Percentiles rank a stretch among this genome's conserved stretches.
Evolutionary conservation across 1,139 yeast genomes (phyloP).

Genomic region (Blastobotrys capitulatus): DNA sequence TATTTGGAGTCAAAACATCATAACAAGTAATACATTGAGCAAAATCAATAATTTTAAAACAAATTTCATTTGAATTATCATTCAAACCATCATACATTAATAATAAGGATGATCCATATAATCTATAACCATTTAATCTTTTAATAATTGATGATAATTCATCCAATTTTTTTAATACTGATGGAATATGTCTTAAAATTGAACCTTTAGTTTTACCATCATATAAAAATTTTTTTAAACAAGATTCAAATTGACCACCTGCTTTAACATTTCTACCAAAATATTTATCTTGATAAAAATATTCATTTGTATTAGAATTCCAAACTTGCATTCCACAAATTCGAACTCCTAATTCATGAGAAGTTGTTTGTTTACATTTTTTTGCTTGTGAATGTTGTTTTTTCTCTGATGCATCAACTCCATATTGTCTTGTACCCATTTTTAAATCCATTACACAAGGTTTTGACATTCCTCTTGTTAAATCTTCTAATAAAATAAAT

Average conservation of each 20-base stretch:
- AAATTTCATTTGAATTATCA: slow-evolving; percentile 25
- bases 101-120: slow-evolving; percentile 86
- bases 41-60: slow-evolving; percentile 83
- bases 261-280: slow-evolving; percentile 74
- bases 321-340: slow-evolving; percentile 94
- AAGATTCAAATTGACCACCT: slow-evolving; percentile 74
- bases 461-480: slow-evolving; percentile 70
- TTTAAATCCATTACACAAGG: slow-evolving; percentile 94
- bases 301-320: slow-evolving; percentile 45
- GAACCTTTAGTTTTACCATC: slow-evolving; percentile 59
- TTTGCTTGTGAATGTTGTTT: slow-evolving; percentile 76
- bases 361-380: slow-evolving; percentile 79
- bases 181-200: slow-evolving; percentile 63
- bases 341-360: slow-evolving; percentile 78
- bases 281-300: slow-evolving; percentile 77
- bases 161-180: slow-evolving; percentile 52
- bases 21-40: slow-evolving; percentile 88
- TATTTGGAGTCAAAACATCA: slow-evolving; percentile 38
- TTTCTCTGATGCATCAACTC: slow-evolving; percentile 74
- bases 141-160: slow-evolving; percentile 52
- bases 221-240: slow-evolving; percentile 70
- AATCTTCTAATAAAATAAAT: slow-evolving; percentile 84
- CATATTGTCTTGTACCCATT: slow-evolving; percentile 98
- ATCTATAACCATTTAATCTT: slow-evolving; percentile 68
- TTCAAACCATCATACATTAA: slow-evolving; percentile 66